Evolutionary conservation across 75 land plant species (phyloP).

Genomic region (Picea glauca): DNA sequence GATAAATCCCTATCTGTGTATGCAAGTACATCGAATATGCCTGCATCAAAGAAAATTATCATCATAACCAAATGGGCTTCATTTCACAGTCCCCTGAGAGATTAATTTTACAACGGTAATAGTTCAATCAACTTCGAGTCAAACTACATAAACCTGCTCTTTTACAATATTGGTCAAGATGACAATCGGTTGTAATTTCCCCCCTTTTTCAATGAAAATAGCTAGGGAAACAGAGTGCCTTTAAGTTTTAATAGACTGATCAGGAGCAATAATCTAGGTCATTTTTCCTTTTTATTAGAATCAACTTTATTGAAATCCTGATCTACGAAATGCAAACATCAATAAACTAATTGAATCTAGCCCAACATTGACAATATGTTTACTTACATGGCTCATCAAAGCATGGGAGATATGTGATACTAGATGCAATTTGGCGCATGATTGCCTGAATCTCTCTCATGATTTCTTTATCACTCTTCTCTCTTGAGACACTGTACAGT

Average conservation of each 20-base stretch:
- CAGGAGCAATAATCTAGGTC: not conserved
- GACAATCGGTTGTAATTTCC: not conserved
- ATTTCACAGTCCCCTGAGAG: not conserved
- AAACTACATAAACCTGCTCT: not conserved
- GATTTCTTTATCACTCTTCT: conserved; percentile 92
- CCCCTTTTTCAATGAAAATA: not conserved
- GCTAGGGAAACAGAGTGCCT: not conserved
- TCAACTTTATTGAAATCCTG: not conserved
- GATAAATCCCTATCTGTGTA: conserved; percentile 87
- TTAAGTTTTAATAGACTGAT: too few species aligned
- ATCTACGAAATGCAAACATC: not conserved
- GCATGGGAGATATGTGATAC: conserved; percentile 91
- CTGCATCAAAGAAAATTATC: conserved; percentile 24
- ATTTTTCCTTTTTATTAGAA: not conserved
- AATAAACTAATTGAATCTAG: not conserved
- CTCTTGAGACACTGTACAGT: conserved; percentile 57
- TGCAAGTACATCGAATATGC: conserved; percentile 87
- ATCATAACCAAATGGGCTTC: not conserved
- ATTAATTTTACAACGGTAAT: too few species aligned
- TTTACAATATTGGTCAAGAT: not conserved
- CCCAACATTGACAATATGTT: conserved; percentile 2
- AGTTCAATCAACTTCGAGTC: too few species aligned
- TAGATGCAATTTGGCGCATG: conserved; percentile 90
- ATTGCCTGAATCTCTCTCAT: conserved; percentile 98
- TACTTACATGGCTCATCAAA: conserved; percentile 86